These are phyloP conservation scores for Aspergillus pseudonomiae DNA, from an alignment of 2,329 filamentous ascomycete genomes.

Conservation along the genomic window DNA sequence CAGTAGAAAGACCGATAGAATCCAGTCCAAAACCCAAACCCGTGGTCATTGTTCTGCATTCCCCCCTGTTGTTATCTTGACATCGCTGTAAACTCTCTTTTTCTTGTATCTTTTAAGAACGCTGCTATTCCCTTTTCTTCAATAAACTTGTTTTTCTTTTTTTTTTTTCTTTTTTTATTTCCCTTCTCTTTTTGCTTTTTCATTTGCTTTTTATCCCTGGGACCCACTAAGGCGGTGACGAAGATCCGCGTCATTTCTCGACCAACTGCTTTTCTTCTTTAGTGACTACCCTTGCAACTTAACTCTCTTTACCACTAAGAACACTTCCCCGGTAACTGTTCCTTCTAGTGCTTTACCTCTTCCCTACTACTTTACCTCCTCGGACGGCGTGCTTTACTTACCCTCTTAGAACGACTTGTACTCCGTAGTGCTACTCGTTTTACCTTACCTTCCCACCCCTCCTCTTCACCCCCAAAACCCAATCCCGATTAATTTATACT, in stretches of 20 bases:
- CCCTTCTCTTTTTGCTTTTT: not conserved
- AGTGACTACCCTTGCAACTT: conserved; percentile 7
- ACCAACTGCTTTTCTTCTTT: conserved; percentile 10
- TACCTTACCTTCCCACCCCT: conserved; percentile 4
- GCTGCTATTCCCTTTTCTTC: not conserved
- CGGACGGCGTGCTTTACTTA: not conserved
- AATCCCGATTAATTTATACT: conserved; percentile 2
- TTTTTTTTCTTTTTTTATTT: not conserved
- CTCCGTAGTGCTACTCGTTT: not conserved
- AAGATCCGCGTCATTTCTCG: conserved; percentile 25
- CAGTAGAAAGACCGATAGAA: not conserved
- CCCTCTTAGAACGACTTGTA: not conserved
- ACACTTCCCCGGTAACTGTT: conserved; percentile 7
- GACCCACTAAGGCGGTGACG: conserved; percentile 26
- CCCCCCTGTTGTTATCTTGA: not conserved
- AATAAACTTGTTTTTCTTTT: not conserved
- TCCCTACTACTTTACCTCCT: not conserved
- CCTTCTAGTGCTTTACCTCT: conserved; percentile 12
- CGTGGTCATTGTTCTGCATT: not conserved
- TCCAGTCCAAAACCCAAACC: not conserved
- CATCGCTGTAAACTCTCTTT: not conserved
- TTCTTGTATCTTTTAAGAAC: not conserved
- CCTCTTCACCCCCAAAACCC: not conserved
- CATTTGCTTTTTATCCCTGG: not conserved
- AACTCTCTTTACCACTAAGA: conserved; percentile 13